Conservation (phyloP, 2,329 filamentous ascomycete genomes). For the Camillea tinctor region DNA sequence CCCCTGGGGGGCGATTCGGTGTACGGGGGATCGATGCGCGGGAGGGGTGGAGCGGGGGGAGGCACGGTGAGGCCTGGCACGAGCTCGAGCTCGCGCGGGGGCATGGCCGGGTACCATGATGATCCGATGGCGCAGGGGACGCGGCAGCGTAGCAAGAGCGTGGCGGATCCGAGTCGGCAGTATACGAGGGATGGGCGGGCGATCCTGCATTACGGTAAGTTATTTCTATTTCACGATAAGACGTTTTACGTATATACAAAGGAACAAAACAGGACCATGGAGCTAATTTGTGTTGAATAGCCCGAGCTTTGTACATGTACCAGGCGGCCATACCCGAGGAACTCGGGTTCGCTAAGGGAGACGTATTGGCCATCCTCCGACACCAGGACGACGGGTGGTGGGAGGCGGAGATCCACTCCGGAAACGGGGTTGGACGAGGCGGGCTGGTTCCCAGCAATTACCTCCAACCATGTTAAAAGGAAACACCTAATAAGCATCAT, state of each 20-base stretch:
- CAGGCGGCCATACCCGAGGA: slow-evolving; percentile 94
- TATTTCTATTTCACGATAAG: too few species aligned
- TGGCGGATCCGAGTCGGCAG: slow-evolving; percentile 78
- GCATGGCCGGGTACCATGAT: slow-evolving; percentile 57
- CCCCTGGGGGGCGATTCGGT: slow-evolving; percentile 56
- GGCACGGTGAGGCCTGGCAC: slow-evolving; percentile 49
- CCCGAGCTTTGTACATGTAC: slow-evolving; percentile 92
- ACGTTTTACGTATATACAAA: background rate
- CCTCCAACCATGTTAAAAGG: slow-evolving; percentile 49
- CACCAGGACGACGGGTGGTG: slow-evolving; percentile 99
- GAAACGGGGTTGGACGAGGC: slow-evolving; percentile 49
- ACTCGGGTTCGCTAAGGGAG: slow-evolving; percentile 87
- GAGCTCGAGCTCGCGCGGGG: slow-evolving; percentile 38
- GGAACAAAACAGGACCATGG: background rate
- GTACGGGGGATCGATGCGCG: slow-evolving; percentile 39
- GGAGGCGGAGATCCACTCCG: slow-evolving; percentile 88
- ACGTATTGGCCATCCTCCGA: slow-evolving; percentile 81
- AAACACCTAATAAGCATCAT: too few species aligned
- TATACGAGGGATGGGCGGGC: slow-evolving; percentile 83
- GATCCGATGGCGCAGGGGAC: slow-evolving; percentile 42
- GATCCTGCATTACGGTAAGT: slow-evolving; percentile 92
- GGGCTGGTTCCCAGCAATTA: slow-evolving; percentile 70
- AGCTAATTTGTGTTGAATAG: slow-evolving; percentile 45
- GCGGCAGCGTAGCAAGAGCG: slow-evolving; percentile 73
- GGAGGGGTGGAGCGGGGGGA: slow-evolving; percentile 43